Percentiles rank a stretch among this genome's conserved stretches.
These are phyloP conservation scores for Acanthamoeba castellanii DNA, from an alignment of 208 protist species.

Conservation along the genomic window DNA sequence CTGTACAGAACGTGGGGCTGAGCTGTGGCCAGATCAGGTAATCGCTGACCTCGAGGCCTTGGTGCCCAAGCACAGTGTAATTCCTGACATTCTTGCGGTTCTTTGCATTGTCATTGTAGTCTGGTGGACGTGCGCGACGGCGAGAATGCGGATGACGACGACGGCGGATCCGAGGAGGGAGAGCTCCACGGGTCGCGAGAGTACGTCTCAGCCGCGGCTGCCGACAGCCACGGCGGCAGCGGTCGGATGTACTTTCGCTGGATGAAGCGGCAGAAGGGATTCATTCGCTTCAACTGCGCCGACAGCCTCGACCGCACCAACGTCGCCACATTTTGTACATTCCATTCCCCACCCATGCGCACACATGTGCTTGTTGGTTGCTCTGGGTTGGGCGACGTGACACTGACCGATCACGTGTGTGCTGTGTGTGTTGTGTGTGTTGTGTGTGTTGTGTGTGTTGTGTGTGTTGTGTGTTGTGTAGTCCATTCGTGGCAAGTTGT, in stretches of 20 bases:
- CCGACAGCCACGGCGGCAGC: not conserved
- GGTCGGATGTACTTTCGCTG: slow-evolving; percentile 32
- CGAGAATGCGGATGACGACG: not conserved
- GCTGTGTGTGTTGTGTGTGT: not conserved
- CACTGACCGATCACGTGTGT: not conserved
- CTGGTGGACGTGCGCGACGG: not conserved
- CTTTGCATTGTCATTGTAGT: not conserved
- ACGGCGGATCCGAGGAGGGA: not conserved
- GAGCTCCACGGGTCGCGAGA: not conserved
- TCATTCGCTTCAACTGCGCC: slow-evolving; percentile 95
- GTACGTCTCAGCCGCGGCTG: not conserved
- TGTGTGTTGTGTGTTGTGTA: not conserved
- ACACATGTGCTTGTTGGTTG: slow-evolving; percentile 71
- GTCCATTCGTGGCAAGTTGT: slow-evolving; percentile 71
- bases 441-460: not conserved
- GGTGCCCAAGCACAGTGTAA: too few relatives aligned
- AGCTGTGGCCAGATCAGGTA: slow-evolving; percentile 44
- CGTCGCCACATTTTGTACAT: slow-evolving; percentile 94
- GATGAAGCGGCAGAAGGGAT: slow-evolving; percentile 84
- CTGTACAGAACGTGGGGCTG: slow-evolving; percentile 45
- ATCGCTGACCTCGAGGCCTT: not conserved
- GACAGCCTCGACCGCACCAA: slow-evolving; percentile 96
- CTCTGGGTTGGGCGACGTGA: slow-evolving; percentile 72
- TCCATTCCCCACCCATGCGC: slow-evolving; percentile 16
- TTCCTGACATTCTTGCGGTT: not conserved